Conservation (phyloP, 129 eudicot genomes). For the Pulicaria dysenterica region DNA sequence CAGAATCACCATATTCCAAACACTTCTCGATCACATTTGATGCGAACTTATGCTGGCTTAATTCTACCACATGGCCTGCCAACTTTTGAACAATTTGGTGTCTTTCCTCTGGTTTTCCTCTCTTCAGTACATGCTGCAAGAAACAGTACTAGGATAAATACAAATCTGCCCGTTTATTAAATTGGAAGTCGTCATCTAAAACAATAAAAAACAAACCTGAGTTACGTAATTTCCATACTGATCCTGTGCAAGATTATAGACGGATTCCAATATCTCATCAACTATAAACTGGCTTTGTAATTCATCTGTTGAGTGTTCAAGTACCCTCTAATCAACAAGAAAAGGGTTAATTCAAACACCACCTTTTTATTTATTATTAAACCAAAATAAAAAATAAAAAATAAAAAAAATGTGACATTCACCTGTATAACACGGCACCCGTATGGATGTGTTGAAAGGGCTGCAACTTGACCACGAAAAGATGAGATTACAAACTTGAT, state of each 20-base stretch:
- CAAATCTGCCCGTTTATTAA: neutral
- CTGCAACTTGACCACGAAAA: conserved; percentile 79
- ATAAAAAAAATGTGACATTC: conserved; percentile 14
- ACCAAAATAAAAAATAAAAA: neutral
- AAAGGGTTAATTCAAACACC: conserved; percentile 20
- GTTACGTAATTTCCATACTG: conserved; percentile 80
- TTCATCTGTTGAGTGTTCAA: conserved; percentile 60
- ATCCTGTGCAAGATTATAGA: conserved; percentile 61
- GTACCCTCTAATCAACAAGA: conserved; percentile 54
- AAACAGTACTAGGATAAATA: neutral
- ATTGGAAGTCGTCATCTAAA: conserved; percentile 2
- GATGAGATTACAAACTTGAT: conserved; percentile 68
- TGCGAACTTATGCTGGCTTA: conserved; percentile 79
- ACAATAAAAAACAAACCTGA: conserved; percentile 52
- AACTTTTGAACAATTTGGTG: conserved; percentile 51
- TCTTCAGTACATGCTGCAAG: conserved; percentile 63
- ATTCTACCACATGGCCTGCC: conserved; percentile 50
- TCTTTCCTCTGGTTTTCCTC: conserved; percentile 64
- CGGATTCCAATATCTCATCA: conserved; percentile 78
- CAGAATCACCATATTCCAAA: conserved; percentile 65
- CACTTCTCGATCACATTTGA: conserved; percentile 76
- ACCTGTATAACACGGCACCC: conserved; percentile 98
- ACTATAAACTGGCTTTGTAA: conserved; percentile 63
- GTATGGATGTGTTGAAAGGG: conserved; percentile 83
- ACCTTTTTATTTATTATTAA: neutral